Evolutionary conservation across 2,329 filamentous ascomycete species (phyloP), one percentile per base, ranked within the genome.

Genomic region (Ophiostoma fasciatum): DNA sequence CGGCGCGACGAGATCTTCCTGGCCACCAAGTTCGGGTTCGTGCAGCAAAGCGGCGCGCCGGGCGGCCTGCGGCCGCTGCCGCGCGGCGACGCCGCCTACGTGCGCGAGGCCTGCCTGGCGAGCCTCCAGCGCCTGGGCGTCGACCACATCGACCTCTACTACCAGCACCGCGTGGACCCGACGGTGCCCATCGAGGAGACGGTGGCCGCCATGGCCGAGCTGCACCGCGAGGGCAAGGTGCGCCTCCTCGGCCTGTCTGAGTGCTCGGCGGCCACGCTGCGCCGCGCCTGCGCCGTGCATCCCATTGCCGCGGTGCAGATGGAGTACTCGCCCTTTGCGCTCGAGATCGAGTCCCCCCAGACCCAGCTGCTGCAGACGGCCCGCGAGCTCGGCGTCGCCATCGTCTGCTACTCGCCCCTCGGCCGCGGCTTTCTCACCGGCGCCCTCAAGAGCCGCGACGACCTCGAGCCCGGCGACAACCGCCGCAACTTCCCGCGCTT

Each of bases 241-340:
- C 64, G 61, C 35, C 54, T 71, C 49, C 51, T 78, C 7, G 72
- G 72, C 11, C 48, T 77, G 3, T 67, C 58, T 2, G 71, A 74
- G 45, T 54, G 62, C 38, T 61, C 60, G 9, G 59, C 64, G 1
- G 50, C 51, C 3, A 64, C 67, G 0, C 55, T 76, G 28, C 62
- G 65, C 12, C 62, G 68, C 3, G 70, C 66, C 10, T 51, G 57
- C 46, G 60, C 61, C 31, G 51, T 74, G n/a, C 57, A 60, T 38
- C 66, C 60, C 17, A 58, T 74, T 37, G 45, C 60, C 4, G 64
- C 66, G 3, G 55, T 68, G 4, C 67, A 42, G 37, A 20, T 38
- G 13, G 42, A 44, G 38, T 45, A 43, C 41, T 62, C 54, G 15
- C 63, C 63, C 0, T 73, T 66, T 49, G 52, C 60, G 3, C 59